Evolutionary conservation across 164 flowering plant species (phyloP), one percentile per base, ranked within the genome.

Genomic region (Berberis thunbergii): DNA sequence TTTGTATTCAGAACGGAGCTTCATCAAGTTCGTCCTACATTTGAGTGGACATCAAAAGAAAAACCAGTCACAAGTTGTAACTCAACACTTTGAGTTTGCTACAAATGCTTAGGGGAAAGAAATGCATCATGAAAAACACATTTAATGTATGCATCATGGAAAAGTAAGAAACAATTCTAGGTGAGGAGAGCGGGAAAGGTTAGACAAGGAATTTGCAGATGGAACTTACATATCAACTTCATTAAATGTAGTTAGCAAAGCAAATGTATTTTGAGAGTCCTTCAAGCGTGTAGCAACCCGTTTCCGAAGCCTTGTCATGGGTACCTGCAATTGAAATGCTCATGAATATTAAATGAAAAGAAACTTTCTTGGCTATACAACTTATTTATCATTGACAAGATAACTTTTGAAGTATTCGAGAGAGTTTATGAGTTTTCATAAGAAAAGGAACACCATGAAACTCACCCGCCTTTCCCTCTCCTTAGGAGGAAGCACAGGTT

Each of bases 401-500:
- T 26, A 26, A 26, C 26, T 26, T 26, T 26, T 26, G 26, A 26
- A 26, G 26, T 26, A 26, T 26, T 26, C 26, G 26, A 55, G 8
- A 55, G 3, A n/a, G 39, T 55, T 4, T n/a, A 3, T 26, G 26
- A 26, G 26, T 13, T 55, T 4, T 5, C 9, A 3, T 57, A 41
- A 41, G 38, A 43, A 12, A 43, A n/a, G 6, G 41, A 64, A 38
- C 39, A 12, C 39, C 42, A 61, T 43, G 43, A 62, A 4, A 72
- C 94, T 72, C 70, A 91, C 99, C 46, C 99, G 75, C 77, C 93
- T 87, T 77, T 94, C 99, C 74, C 97, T 85, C 48, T 91, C 97
- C 78, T 94, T 94, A 0, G 99, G 97, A 45, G 99, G 99, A 73
- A 94, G 93, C 72, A 80, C 82, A 55, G 96, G 97, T 70, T 94